A percentile compares a stretch with the other conserved stretches of the same genome.
These are phyloP conservation scores for Clarireedia sp. DNA, from an alignment of 2,329 filamentous ascomycete species.

Conservation along the genomic window DNA sequence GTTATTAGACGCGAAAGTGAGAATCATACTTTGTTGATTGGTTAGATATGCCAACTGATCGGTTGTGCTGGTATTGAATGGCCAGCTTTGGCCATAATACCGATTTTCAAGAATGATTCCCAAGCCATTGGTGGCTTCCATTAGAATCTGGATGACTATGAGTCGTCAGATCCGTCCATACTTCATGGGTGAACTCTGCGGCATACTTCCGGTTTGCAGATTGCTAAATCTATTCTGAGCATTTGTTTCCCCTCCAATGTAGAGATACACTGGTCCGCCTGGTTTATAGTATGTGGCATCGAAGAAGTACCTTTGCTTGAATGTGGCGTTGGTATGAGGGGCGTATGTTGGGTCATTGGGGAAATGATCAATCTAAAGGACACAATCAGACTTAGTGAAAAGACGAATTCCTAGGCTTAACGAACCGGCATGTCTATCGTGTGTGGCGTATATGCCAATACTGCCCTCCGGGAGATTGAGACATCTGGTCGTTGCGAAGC, in stretches of 20 bases:
- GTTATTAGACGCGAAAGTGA: too few relatives aligned
- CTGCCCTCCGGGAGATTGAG: background rate
- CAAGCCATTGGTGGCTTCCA: slow-evolving; percentile 44
- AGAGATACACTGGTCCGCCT: slow-evolving; percentile 43
- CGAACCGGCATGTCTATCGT: slow-evolving; percentile 19
- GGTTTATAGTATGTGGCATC: slow-evolving; percentile 45
- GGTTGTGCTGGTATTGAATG: slow-evolving; percentile 39
- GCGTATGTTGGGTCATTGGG: slow-evolving; percentile 33
- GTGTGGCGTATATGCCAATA: slow-evolving; percentile 3
- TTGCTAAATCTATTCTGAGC: slow-evolving; percentile 34
- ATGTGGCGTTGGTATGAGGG: slow-evolving; percentile 40
- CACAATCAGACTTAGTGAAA: slow-evolving; percentile 1
- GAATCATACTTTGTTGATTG: slow-evolving; percentile 37
- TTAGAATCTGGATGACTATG: slow-evolving; percentile 43
- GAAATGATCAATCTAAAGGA: slow-evolving; percentile 38
- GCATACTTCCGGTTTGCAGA: slow-evolving; percentile 32
- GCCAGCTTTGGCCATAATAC: slow-evolving; percentile 43
- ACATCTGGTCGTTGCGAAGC: background rate
- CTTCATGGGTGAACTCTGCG: background rate
- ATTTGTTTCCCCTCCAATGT: slow-evolving; percentile 39
- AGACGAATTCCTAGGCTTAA: background rate
- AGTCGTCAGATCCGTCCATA: slow-evolving; percentile 21
- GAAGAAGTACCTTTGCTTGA: slow-evolving; percentile 47
- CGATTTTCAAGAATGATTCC: slow-evolving; percentile 47
- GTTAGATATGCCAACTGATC: slow-evolving; percentile 42